Evolutionary conservation across 2,329 filamentous ascomycete species (phyloP).

Genomic region (Stylonectria norvegica): DNA sequence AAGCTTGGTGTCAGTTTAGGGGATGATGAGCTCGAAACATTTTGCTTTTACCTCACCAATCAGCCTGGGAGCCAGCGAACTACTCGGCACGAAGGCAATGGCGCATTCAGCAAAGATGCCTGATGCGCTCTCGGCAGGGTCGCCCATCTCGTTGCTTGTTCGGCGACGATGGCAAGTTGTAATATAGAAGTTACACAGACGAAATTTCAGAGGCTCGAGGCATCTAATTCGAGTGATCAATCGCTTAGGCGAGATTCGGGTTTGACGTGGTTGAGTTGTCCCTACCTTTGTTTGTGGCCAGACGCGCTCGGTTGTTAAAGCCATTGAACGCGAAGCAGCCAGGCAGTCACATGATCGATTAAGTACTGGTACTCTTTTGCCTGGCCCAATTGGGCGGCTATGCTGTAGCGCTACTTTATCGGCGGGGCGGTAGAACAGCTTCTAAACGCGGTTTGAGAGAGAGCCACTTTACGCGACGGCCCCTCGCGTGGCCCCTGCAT

Average conservation of each 20-base stretch:
- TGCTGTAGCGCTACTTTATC: conserved; percentile 7
- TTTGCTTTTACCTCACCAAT: conserved; percentile 37
- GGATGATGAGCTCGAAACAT: too few relatives aligned
- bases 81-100: conserved; percentile 46
- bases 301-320: too few relatives aligned
- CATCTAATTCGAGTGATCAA: too few relatives aligned
- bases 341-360: conserved; percentile 34
- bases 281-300: too few relatives aligned
- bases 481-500: too few relatives aligned
- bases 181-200: conserved; percentile 4
- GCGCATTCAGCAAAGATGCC: conserved; percentile 41
- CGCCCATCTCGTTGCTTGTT: conserved; percentile 28
- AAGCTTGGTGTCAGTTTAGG: conserved; percentile 9
- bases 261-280: too few relatives aligned
- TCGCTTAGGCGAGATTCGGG: too few relatives aligned
- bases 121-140: conserved; percentile 19
- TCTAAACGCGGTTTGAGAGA: conserved; percentile 5
- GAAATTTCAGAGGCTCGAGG: too few relatives aligned
- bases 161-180: conserved; percentile 1
- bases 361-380: conserved; percentile 4
- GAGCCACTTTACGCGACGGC: conserved; percentile 16
- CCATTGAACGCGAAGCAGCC: conserved; percentile 36
- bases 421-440: conserved; percentile 3
- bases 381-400: background rate
- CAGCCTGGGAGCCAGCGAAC: conserved; percentile 36